These are phyloP conservation scores for Cladosporium oxysporum DNA, from an alignment of 2,329 filamentous ascomycete species.

Conservation along the genomic window DNA sequence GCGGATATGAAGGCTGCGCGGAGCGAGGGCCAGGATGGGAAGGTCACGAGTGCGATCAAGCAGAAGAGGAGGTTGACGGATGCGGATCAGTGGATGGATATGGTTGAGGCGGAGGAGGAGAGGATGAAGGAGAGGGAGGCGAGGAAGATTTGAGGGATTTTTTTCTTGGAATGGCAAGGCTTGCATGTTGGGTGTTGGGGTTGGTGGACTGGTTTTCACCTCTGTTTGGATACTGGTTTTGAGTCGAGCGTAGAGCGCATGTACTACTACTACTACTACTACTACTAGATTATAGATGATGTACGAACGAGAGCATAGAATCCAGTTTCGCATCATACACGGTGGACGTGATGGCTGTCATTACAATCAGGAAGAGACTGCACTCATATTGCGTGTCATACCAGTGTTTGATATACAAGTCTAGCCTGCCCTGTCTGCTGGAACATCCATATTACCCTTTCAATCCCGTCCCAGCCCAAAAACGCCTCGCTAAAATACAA, in stretches of 20 bases:
- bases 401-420: not conserved
- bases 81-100: slow-evolving; percentile 93
- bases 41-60: slow-evolving; percentile 75
- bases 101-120: slow-evolving; percentile 78
- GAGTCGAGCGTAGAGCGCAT: slow-evolving; percentile 13
- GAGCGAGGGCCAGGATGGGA: slow-evolving; percentile 59
- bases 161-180: not conserved
- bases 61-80: slow-evolving; percentile 84
- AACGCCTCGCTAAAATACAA: slow-evolving; percentile 18
- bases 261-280: not conserved
- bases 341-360: not conserved
- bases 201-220: not conserved
- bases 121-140: slow-evolving; percentile 53
- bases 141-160: slow-evolving; percentile 22
- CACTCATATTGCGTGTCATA: not conserved
- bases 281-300: not conserved
- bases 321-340: not conserved
- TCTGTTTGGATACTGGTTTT: not conserved
- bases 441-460: not conserved
- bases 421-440: not conserved
- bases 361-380: not conserved
- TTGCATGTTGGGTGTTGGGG: not conserved
- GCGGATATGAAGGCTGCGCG: slow-evolving; percentile 73
- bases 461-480: not conserved
- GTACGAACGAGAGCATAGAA: not conserved